Evolutionary conservation across 306 rosid genomes (phyloP), one percentile per base, ranked within the genome.

Genomic region (Malus sieversii): DNA sequence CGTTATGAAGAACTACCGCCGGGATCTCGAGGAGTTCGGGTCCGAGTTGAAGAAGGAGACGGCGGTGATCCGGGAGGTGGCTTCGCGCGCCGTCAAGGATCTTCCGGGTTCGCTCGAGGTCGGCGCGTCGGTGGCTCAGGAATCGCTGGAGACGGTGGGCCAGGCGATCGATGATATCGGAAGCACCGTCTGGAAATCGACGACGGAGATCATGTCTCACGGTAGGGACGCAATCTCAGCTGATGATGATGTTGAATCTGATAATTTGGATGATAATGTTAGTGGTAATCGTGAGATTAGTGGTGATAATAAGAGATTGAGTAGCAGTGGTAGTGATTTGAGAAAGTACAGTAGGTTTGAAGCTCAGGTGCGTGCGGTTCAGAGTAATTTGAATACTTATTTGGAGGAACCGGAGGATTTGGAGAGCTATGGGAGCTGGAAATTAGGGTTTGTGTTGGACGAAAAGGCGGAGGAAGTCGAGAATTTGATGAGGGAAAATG

Each of bases 91-190:
- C 72, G 97, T 95, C 72, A 80, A 69, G 82, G 93, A 84, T 73
- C 86, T 95, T 40, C 98, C 98, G 22, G 67, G 81, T 23, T 89
- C 93, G 42, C 85, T 95, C 4, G 99, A 95, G 42, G 91, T 19
- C 45, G 98, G 98, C 73, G 86, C 99, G 32, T 83, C 96, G 46
- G 99, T 92, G 59, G 99, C 97, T 27, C 99, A 95, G 87, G 93
- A 84, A 23, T 95, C 98, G 77, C 97, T 95, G 7, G 99, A 95
- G 82, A 83, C 93, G 51, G 98, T 95, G 3, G 99, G 98, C 23
- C 93, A 95, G 66, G 99, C 96, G 46, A 92, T 95, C 48, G 99
- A 95, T 69, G 96, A 92, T n/a, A 89, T 95, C 74, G 96, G 99
- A 8, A 78, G 52, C 88, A 79, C 93, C 53, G 96, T 95, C 6